Conservation (phyloP, 2,329 filamentous ascomycete species). For the Sarocladiaceae sp. region DNA sequence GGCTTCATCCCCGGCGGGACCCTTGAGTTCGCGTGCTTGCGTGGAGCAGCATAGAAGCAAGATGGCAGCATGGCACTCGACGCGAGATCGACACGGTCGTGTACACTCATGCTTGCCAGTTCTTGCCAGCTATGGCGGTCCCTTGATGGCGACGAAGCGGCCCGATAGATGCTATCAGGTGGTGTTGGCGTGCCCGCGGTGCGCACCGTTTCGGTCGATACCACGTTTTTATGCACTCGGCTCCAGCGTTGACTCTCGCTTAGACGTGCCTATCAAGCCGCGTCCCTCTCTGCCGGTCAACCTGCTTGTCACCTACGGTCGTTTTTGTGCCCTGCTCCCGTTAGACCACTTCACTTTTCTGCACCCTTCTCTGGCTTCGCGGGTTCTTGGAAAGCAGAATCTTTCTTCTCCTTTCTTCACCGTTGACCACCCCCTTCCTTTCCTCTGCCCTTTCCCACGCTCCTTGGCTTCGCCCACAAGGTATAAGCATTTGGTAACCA, state of each 20-base stretch:
- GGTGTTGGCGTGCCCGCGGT: background rate
- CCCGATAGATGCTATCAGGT: background rate
- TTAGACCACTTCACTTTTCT: background rate
- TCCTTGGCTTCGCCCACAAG: background rate
- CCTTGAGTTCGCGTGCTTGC: background rate
- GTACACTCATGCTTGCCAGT: background rate
- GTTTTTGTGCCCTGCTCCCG: background rate
- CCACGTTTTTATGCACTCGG: slow-evolving; percentile 5
- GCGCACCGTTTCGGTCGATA: background rate
- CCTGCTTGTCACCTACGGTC: background rate
- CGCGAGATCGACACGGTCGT: background rate
- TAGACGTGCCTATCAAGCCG: slow-evolving; percentile 7
- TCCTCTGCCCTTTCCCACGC: background rate
- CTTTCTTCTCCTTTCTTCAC: background rate
- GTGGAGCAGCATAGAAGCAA: no score
- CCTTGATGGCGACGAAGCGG: background rate
- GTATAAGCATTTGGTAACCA: background rate
- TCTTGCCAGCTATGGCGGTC: background rate
- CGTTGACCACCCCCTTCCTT: background rate
- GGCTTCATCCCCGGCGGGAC: background rate
- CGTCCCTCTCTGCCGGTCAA: background rate
- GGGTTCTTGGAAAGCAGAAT: background rate
- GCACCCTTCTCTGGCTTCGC: background rate
- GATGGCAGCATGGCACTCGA: background rate
- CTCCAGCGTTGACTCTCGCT: slow-evolving; percentile 1